Base-by-base conservation (phyloP, 768 basidiomycete species). In the Panus rudis region DNA sequence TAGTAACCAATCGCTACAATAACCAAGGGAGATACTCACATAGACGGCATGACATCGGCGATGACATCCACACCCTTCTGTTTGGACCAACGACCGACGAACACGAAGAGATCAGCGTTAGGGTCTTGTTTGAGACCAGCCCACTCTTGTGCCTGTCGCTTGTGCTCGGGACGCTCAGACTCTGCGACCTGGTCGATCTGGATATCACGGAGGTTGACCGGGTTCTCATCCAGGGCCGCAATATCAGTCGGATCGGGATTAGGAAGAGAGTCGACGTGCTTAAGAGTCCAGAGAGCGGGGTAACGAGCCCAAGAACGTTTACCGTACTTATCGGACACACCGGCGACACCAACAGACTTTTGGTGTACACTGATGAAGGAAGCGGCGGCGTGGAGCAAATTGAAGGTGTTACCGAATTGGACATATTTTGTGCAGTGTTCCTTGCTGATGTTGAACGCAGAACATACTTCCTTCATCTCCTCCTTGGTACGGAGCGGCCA, bases 31-130 rank as follows among this genome's bases (percentile, higher is more conserved):
- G 30, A 38, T 11, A 75, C 86, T 54, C 57, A 88, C 81, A 96
- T 57, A 3, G 78, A 74, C 19, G 92, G 92, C 87, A 96, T 88
- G 49, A 96, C 82, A 63, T 96, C 92, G 7, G 92, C 92, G 52
- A 96, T 96, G 32, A 96, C 69, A 66, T 96, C 92, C n/a, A 96
- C 91, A 65, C 88, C 92, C 64, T 96, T 96, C 63, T 96, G 92
- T 63, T 94, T 96, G 4, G 92, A 96, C 92, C 92, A 96, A 50
- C 92, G 84, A 59, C 92, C 92, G 50, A 96, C 92, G 63, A 96
- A 94, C 49, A 96, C 92, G 58, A 96, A 94, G 37, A 96, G 62
- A 60, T 93, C 90, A 2, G 91, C 80, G 30, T 87, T 68, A 1
- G 92, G 84, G 56, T 94, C 91, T 56, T 94, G 92, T 59, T 81